Evolutionary conservation across 441 rosid species (phyloP), one percentile per base, ranked within the genome.

Genomic region (Erodium texanum): DNA sequence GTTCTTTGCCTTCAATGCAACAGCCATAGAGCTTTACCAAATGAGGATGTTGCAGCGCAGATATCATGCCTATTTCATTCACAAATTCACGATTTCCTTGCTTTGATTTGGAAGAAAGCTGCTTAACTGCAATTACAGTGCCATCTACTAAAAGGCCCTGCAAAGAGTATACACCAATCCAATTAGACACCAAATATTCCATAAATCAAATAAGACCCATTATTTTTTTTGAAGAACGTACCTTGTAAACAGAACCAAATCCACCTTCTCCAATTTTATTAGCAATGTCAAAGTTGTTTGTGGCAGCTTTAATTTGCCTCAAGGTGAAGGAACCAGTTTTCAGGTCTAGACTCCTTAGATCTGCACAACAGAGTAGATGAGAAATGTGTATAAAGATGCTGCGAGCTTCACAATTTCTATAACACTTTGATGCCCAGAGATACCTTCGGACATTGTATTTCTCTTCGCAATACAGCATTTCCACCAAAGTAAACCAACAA

Each of bases 251-350:
- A 23, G 85, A 65, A 45, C 85, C 87, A 70, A 83, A 83, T 18
- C 87, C 87, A 15, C 87, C 87, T 75, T 82, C 87, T 32, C 87
- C 85, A 48, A 84, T 82, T 69, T 82, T 84, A 67, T 78, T 72
- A 19, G 64, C 72, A 24, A 23, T 62, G 58, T 70, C 75, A 56
- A 84, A 82, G 70, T 82, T 75, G 63, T 77, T 72, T 43, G 84
- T 82, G 9, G 85, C 87, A 61, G 74, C 80, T 71, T 76, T 81
- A 36, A 83, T 78, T 74, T 80, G 83, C 58, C 71, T 66, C 58
- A 79, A 32, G 4, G 80, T 73, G 34, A 80, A 84, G 7, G 75
- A 66, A 52, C 80, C 76, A 24, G 75, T 76, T 56, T 78, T 78
- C 27, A 78, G 18, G 65, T 77, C 84, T 52, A 77, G 24, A 45